A percentile compares a stretch with the other conserved stretches of the same genome.
Evolutionary conservation across 768 basidiomycete species (phyloP).

Genomic region (Suillus paluster): DNA sequence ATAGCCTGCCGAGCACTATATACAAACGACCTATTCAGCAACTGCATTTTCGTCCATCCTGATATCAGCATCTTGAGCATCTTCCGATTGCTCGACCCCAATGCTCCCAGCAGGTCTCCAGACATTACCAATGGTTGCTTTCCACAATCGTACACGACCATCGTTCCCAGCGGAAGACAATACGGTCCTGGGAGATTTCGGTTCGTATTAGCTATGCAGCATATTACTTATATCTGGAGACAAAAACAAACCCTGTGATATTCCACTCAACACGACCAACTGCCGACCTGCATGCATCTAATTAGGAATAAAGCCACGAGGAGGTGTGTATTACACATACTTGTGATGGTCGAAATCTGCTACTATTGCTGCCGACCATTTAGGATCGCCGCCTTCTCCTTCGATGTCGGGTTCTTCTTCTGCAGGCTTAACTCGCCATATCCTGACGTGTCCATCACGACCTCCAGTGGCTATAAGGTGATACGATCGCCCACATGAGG

Average conservation of each 20-base stretch:
- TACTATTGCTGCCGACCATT: slow-evolving; percentile 77
- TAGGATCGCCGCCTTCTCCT: slow-evolving; percentile 40
- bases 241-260: slow-evolving; percentile 67
- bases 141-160: slow-evolving; percentile 83
- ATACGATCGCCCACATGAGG: slow-evolving; percentile 90
- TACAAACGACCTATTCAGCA: slow-evolving; percentile 33
- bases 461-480: slow-evolving; percentile 92
- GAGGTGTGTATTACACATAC: slow-evolving; percentile 40
- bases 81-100: slow-evolving; percentile 76
- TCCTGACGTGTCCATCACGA: slow-evolving; percentile 85
- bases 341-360: slow-evolving; percentile 90
- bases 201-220: too few relatives aligned
- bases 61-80: slow-evolving; percentile 45
- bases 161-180: slow-evolving; percentile 86
- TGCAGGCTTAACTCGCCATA: slow-evolving; percentile 82
- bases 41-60: slow-evolving; percentile 47
- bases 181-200: slow-evolving; percentile 65
- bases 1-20: too few relatives aligned
- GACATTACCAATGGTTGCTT: slow-evolving; percentile 80
- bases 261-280: slow-evolving; percentile 95
- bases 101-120: slow-evolving; percentile 86
- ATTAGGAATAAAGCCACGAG: slow-evolving; percentile 12
- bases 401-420: slow-evolving; percentile 50
- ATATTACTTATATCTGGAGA: too few relatives aligned
- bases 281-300: slow-evolving; percentile 52